These are phyloP conservation scores for Geum urbanum DNA, from an alignment of 306 rosid genomes.

Conservation along the genomic window DNA sequence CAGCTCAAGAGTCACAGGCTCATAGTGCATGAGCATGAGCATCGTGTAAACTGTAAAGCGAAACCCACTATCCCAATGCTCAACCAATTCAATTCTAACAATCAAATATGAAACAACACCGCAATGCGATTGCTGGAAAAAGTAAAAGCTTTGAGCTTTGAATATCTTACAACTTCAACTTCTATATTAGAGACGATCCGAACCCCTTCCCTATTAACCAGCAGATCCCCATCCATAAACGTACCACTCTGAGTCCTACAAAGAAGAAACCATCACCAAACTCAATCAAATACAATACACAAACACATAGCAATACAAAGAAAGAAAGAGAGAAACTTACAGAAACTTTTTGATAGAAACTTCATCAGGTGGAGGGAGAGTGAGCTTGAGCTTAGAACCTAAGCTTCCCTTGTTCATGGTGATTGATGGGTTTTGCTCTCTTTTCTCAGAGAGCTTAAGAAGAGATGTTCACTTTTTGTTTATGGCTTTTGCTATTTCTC, in stretches of 20 bases:
- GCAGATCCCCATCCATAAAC: slow-evolving; percentile 91
- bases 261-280: slow-evolving; percentile 22
- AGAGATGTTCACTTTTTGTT: slow-evolving; percentile 3
- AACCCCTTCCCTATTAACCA: slow-evolving; percentile 87
- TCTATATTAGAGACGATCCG: slow-evolving; percentile 72
- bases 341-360: slow-evolving; percentile 59
- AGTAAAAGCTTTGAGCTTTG: background rate
- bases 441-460: slow-evolving; percentile 4
- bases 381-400: slow-evolving; percentile 58
- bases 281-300: slow-evolving; percentile 27
- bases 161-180: slow-evolving; percentile 66
- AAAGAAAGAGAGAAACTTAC: slow-evolving; percentile 37
- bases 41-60: background rate
- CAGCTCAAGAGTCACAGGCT: background rate
- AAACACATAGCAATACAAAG: background rate
- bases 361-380: slow-evolving; percentile 67
- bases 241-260: slow-evolving; percentile 91
- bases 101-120: no score
- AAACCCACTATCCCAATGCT: slow-evolving; percentile 9
- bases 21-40: background rate
- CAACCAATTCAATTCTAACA: background rate
- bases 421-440: slow-evolving; percentile 22
- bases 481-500: background rate
- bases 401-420: slow-evolving; percentile 71
- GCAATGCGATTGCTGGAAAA: slow-evolving; percentile 2